These are phyloP conservation scores for Triticum dicoccoides DNA, from an alignment of 176 grass and related monocot genomes.

Conservation along the genomic window DNA sequence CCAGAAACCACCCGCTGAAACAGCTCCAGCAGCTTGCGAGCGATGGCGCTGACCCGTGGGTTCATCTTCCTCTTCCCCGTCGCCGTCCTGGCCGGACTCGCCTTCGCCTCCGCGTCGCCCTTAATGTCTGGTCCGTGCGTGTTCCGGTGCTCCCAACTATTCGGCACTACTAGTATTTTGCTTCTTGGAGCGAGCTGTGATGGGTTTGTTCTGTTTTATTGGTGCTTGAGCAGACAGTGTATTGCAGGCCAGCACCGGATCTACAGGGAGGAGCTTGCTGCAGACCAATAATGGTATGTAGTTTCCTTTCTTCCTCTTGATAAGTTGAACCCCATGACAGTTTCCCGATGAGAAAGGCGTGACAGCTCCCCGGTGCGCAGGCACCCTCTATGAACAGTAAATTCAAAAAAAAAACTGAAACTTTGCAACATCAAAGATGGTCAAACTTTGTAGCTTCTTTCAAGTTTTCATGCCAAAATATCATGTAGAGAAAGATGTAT, in stretches of 20 bases:
- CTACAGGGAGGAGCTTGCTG: conserved; percentile 53
- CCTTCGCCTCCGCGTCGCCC: conserved; percentile 1
- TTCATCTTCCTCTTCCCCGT: neutral
- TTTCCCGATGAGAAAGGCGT: neutral
- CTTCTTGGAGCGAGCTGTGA: neutral
- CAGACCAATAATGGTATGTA: conserved; percentile 43
- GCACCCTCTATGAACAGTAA: too few relatives aligned
- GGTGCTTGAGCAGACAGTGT: conserved; percentile 15
- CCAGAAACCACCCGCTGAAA: neutral
- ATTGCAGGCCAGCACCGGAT: conserved; percentile 31
- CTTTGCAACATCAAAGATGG: too few relatives aligned
- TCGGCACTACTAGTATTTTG: neutral
- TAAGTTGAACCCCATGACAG: neutral
- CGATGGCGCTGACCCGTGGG: neutral
- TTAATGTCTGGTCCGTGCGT: conserved; percentile 31
- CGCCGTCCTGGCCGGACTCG: neutral
- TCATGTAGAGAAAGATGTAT: too few relatives aligned
- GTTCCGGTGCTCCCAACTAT: neutral
- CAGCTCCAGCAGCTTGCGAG: neutral
- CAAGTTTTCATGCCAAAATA: too few relatives aligned
- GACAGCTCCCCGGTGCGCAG: too few relatives aligned
- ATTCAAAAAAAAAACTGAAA: too few relatives aligned
- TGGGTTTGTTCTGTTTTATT: neutral
- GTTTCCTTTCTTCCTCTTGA: neutral
- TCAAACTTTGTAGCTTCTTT: too few relatives aligned